A percentile compares a stretch with the other conserved stretches of the same genome.
phyloP scores from a whole-genome alignment of 2,329 filamentous ascomycete genomes.

The Talaromyces pinophilus region DNA sequence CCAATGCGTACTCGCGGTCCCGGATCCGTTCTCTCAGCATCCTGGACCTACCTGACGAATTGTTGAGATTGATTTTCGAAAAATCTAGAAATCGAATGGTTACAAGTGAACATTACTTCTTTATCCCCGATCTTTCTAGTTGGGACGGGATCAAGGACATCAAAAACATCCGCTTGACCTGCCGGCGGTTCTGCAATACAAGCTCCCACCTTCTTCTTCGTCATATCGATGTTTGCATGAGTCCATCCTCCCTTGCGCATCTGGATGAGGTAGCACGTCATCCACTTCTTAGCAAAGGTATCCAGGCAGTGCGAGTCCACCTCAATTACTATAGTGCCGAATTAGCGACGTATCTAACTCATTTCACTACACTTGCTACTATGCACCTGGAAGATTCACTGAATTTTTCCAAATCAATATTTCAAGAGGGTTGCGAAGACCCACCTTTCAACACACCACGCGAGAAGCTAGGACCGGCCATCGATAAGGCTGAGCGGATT shows the following conservation, averaged over 20 bases:
- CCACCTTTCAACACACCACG: neutral
- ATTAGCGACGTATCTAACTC: neutral
- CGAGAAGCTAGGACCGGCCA: conserved; percentile 4
- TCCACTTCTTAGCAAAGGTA: conserved; percentile 8
- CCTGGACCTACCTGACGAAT: neutral
- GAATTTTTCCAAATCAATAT: neutral
- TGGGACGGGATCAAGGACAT: neutral
- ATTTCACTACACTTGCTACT: neutral
- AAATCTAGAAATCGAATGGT: neutral
- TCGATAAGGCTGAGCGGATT: conserved; percentile 2
- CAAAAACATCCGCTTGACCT: conserved; percentile 11
- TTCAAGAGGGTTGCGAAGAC: neutral
- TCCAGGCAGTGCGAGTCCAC: conserved; percentile 1
- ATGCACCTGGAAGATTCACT: neutral
- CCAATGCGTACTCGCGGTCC: conserved; percentile 7
- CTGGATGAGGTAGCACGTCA: neutral
- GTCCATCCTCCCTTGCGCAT: conserved; percentile 7
- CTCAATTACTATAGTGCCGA: neutral
- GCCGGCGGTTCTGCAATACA: conserved; percentile 2
- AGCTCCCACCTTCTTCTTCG: conserved; percentile 11
- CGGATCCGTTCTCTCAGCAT: neutral
- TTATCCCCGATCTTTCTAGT: neutral
- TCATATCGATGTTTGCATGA: conserved; percentile 7
- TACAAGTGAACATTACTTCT: neutral
- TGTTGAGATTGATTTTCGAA: conserved; percentile 6